These are phyloP conservation scores for Nigrospora osmanthi DNA, from an alignment of 2,329 filamentous ascomycete genomes.

Conservation along the genomic window DNA sequence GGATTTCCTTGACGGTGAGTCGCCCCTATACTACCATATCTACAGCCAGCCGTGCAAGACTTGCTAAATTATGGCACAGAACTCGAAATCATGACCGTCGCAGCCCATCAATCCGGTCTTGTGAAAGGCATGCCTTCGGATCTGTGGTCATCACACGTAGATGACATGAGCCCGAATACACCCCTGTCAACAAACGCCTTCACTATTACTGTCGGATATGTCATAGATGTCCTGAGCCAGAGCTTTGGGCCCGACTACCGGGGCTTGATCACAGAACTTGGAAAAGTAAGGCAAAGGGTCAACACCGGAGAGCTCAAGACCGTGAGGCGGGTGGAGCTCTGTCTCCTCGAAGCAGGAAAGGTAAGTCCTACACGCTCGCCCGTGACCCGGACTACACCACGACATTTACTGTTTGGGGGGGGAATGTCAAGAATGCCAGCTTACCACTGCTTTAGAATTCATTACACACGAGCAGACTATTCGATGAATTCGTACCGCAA, in stretches of 20 bases:
- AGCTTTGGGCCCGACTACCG: constrained; percentile 20
- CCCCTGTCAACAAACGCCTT: constrained; percentile 22
- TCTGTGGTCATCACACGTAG: constrained; percentile 32
- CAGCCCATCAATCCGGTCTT: constrained; percentile 7
- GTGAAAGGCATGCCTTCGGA: constrained; percentile 29
- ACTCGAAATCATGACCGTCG: constrained; percentile 28
- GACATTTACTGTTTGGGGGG: not conserved
- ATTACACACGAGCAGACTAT: constrained; percentile 26
- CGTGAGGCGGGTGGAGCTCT: constrained; percentile 40
- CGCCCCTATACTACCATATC: not conserved
- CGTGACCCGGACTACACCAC: not conserved
- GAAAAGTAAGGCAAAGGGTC: constrained; percentile 26
- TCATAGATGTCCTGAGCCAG: constrained; percentile 27
- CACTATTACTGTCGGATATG: constrained; percentile 22
- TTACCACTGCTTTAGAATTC: constrained; percentile 19
- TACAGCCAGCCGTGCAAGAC: not conserved
- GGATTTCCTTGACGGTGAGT: constrained; percentile 44
- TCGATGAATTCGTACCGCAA: constrained; percentile 31
- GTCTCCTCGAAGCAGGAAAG: constrained; percentile 42
- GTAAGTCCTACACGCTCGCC: constrained; percentile 19
- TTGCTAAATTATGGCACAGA: constrained; percentile 22
- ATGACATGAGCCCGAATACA: constrained; percentile 18
- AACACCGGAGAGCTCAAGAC: constrained; percentile 27
- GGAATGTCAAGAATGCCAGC: constrained; percentile 9
- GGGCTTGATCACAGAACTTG: constrained; percentile 23